phyloP scores from a whole-genome alignment of 2,329 filamentous ascomycete genomes.

The Aspergillus felis region DNA sequence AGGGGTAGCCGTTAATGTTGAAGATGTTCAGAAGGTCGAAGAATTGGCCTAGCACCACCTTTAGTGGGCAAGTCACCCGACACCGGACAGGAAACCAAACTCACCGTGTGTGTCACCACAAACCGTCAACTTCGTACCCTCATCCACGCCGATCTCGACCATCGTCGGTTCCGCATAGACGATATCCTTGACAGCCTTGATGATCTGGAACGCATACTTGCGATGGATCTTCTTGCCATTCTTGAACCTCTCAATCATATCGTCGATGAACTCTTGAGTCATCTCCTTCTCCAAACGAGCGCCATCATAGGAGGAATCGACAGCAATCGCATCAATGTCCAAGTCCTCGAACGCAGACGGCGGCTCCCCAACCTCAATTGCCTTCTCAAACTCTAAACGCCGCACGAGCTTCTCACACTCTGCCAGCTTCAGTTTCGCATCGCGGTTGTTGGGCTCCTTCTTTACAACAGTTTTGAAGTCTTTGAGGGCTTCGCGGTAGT shows the following conservation, averaged over 20 bases:
- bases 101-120: conserved; percentile 95
- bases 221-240: conserved; percentile 88
- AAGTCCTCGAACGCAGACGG: conserved; percentile 88
- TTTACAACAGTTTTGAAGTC: conserved; percentile 91
- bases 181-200: conserved; percentile 83
- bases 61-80: conserved; percentile 1
- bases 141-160: conserved; percentile 82
- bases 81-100: neutral
- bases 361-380: conserved; percentile 89
- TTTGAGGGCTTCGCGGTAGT: conserved; percentile 79
- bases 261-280: conserved; percentile 94
- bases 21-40: conserved; percentile 97
- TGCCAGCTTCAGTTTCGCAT: conserved; percentile 82
- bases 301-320: conserved; percentile 84
- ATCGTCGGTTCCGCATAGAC: conserved; percentile 92
- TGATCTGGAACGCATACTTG: conserved; percentile 97
- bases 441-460: conserved; percentile 82
- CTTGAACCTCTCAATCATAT: conserved; percentile 97
- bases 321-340: conserved; percentile 77
- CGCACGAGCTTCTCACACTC: conserved; percentile 96
- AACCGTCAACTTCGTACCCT: conserved; percentile 79
- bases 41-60: conserved; percentile 69
- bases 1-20: conserved; percentile 79
- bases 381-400: conserved; percentile 85
- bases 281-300: conserved; percentile 71